Conservation (phyloP, 208 protist genomes). For the Vickermania spadyakhi region DNA sequence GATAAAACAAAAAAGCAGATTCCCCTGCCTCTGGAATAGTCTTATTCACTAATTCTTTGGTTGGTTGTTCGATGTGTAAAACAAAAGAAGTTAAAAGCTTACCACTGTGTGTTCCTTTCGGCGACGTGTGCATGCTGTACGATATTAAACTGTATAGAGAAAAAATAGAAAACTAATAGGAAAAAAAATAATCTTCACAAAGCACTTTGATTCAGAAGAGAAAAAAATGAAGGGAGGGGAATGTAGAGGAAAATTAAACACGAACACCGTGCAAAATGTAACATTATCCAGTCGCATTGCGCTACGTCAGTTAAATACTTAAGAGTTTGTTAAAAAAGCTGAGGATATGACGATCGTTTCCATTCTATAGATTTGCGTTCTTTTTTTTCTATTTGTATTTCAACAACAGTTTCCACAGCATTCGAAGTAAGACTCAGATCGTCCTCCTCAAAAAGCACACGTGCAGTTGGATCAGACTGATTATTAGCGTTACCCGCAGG, state of each 20-base stretch:
- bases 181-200: background rate
- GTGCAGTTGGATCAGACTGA: too few relatives aligned
- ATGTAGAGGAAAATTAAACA: background rate
- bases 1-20: background rate
- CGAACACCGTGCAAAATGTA: background rate
- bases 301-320: too few relatives aligned
- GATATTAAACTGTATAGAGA: too few relatives aligned
- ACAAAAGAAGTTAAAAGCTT: background rate
- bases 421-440: too few relatives aligned
- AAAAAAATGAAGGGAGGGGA: background rate
- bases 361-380: background rate
- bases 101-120: background rate
- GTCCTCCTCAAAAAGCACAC: too few relatives aligned
- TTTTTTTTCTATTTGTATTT: background rate
- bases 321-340: background rate
- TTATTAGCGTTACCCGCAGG: too few relatives aligned
- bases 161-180: too few relatives aligned
- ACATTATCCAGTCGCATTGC: too few relatives aligned
- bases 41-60: background rate
- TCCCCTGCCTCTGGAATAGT: background rate
- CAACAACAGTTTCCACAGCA: background rate
- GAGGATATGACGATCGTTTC: background rate
- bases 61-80: background rate
- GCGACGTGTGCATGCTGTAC: background rate
- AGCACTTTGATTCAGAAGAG: background rate